Conservation (phyloP, 495 filamentous ascomycete genomes). For the Sporormia fimetaria region DNA sequence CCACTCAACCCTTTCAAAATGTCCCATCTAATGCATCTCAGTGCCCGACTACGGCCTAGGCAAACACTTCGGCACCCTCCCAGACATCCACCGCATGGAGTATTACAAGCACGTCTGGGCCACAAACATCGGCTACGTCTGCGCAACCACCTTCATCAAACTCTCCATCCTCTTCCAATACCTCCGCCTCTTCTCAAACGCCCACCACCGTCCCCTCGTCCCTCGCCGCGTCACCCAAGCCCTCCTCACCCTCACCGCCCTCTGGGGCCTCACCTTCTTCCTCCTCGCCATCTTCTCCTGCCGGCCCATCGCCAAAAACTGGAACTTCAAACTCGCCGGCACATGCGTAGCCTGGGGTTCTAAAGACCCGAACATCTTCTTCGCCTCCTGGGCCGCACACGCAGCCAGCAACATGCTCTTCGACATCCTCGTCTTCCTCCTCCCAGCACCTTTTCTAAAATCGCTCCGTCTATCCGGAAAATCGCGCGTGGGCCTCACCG, state of each 20-base stretch:
- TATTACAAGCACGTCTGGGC: conserved; percentile 23
- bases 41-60: conserved; percentile 20
- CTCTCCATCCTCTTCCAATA: conserved; percentile 23
- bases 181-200: conserved; percentile 20
- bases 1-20: neutral
- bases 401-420: conserved; percentile 18
- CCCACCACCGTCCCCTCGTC: neutral
- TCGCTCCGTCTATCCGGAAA: conserved; percentile 8
- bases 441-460: conserved; percentile 18
- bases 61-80: conserved; percentile 15
- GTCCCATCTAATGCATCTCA: neutral
- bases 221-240: conserved; percentile 5
- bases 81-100: neutral
- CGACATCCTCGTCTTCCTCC: conserved; percentile 10
- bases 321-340: conserved; percentile 7
- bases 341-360: conserved; percentile 20
- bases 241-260: conserved; percentile 5
- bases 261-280: conserved; percentile 19
- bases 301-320: conserved; percentile 20
- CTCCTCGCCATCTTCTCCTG: conserved; percentile 19
- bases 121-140: conserved; percentile 15
- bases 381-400: conserved; percentile 13
- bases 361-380: conserved; percentile 15
- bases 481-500: conserved; percentile 10
- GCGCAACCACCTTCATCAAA: conserved; percentile 22